Evolutionary conservation across 805 yeast species (phyloP).

Genomic region (Candida quercuum): DNA sequence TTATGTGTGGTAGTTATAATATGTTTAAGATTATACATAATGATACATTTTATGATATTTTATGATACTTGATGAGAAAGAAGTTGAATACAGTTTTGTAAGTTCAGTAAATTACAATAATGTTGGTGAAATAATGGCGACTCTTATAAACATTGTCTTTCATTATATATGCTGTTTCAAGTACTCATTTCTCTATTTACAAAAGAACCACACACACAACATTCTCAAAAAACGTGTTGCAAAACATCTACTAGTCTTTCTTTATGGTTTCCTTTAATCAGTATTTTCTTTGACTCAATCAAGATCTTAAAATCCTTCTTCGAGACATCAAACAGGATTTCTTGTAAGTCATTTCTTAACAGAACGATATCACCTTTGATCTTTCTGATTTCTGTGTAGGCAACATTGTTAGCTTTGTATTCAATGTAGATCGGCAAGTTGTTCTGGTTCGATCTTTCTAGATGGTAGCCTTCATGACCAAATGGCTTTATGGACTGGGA

Average conservation of each 20-base stretch:
- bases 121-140: too few relatives aligned
- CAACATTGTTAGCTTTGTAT: constrained; percentile 51
- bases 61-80: too few relatives aligned
- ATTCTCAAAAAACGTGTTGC: constrained; percentile 12
- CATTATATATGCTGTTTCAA: too few relatives aligned
- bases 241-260: constrained; percentile 12
- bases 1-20: too few relatives aligned
- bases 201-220: background rate
- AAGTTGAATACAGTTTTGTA: too few relatives aligned
- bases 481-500: constrained; percentile 16
- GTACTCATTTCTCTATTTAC: constrained; percentile 3
- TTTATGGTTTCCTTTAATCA: constrained; percentile 22
- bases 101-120: too few relatives aligned
- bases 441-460: constrained; percentile 51
- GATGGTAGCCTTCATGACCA: constrained; percentile 27
- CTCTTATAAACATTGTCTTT: too few relatives aligned
- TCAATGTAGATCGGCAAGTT: constrained; percentile 81
- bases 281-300: constrained; percentile 44
- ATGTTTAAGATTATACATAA: too few relatives aligned
- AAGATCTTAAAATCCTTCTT: constrained; percentile 42
- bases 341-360: constrained; percentile 61
- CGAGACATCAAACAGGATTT: constrained; percentile 41
- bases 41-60: too few relatives aligned
- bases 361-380: constrained; percentile 63
- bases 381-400: constrained; percentile 69